Base-by-base conservation (phyloP, 129 eudicot genomes). In the Sambucus nigra region DNA sequence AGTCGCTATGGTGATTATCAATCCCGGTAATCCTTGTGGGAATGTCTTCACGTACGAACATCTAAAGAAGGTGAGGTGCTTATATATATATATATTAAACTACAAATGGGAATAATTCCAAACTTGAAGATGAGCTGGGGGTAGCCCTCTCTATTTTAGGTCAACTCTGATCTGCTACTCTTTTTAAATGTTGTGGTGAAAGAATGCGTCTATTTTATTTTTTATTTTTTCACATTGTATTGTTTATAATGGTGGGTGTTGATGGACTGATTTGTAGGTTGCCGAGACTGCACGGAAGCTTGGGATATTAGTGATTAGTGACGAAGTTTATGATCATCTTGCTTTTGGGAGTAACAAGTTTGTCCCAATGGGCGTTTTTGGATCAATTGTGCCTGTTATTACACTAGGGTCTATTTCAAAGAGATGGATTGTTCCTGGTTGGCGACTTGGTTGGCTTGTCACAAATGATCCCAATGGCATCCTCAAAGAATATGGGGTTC, bases 21-120 rank as follows among this genome's bases (percentile, higher is more conserved):
- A 87, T 62, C 96, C 96, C 0, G 96, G 96, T 17, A 87, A 87
- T 68, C 96, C 96, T 48, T 87, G 96, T 67, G 96, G 96, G 19
- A 87, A 87, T 79, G 88, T 87, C 28, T 87, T 28, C 65, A 67
- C 73, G 16, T 53, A 74, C 38, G 55, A 82, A 26, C 94, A 87
- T 69, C 66, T 87, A 23, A 67, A 87, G 49, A 82, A 87, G 88
- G 95, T 86, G 42, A 11, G n/a, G 6, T 39, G 3, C 15, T 58
- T 24, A 27, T 7, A 21, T 60, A n/a, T n/a, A n/a, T n/a, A n/a
- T n/a, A n/a, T n/a, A n/a, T n/a, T n/a, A n/a, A n/a, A n/a, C n/a
- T n/a, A n/a, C n/a, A n/a, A n/a, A n/a, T n/a, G n/a, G n/a, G n/a
- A n/a, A n/a, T n/a, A n/a, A n/a, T n/a, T n/a, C n/a, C n/a, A n/a